phyloP scores from a whole-genome alignment of 805 yeast species.

The Nakazawaea siamensis region DNA sequence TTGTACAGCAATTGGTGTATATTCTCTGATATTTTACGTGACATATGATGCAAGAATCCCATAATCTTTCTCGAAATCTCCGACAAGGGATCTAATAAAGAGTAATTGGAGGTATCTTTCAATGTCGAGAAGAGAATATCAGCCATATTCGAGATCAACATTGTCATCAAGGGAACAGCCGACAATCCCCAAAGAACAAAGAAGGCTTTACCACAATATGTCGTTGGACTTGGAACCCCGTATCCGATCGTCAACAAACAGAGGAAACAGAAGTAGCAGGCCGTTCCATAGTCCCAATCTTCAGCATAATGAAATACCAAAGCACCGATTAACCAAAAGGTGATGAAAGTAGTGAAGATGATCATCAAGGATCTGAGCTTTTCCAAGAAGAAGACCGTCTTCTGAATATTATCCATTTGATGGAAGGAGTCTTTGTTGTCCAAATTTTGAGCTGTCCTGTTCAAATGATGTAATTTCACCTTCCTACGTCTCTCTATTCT shows the following conservation, averaged over 20 bases:
- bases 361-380: conserved; percentile 27
- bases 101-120: conserved; percentile 13
- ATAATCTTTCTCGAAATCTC: too few relatives aligned
- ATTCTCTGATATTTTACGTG: neutral
- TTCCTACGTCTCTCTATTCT: conserved; percentile 44
- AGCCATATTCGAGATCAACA: conserved; percentile 63
- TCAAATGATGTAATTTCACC: conserved; percentile 19
- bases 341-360: conserved; percentile 35
- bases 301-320: conserved; percentile 51
- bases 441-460: conserved; percentile 14
- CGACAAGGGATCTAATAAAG: neutral
- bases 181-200: conserved; percentile 75
- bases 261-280: conserved; percentile 69
- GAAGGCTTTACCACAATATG: conserved; percentile 61
- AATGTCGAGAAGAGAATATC: conserved; percentile 39
- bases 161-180: conserved; percentile 86
- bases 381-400: conserved; percentile 30
- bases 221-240: conserved; percentile 62
- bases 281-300: conserved; percentile 63
- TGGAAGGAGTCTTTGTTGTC: conserved; percentile 43
- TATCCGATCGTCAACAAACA: conserved; percentile 80
- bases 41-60: neutral
- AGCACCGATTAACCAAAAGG: conserved; percentile 72
- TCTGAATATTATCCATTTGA: conserved; percentile 44
- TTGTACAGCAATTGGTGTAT: conserved; percentile 3